phyloP scores from a whole-genome alignment of 345 rosid genomes.

The Bruguiera sexangula region DNA sequence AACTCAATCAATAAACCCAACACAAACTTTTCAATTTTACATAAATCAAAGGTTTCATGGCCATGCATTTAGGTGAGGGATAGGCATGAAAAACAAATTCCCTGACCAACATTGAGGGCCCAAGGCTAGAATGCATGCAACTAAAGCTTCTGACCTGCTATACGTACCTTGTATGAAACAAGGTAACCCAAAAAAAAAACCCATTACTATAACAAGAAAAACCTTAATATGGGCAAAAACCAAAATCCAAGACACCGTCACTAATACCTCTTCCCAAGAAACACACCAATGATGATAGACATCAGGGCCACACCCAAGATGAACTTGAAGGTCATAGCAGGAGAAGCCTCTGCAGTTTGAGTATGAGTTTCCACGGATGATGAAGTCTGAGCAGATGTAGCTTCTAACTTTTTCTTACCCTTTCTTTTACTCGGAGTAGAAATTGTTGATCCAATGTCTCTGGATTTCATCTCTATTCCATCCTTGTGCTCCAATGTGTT shows the following conservation, averaged over 20 bases:
- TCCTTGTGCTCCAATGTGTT: conserved; percentile 21
- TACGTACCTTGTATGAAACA: conserved; percentile 1
- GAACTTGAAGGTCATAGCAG: conserved; percentile 45
- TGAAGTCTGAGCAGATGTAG: conserved; percentile 36
- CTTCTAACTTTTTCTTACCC: conserved; percentile 69
- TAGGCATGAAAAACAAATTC: conserved; percentile 2
- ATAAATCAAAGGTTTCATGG: neutral
- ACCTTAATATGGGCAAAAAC: neutral
- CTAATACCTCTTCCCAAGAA: conserved; percentile 81
- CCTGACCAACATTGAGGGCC: conserved; percentile 13
- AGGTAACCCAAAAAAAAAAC: neutral
- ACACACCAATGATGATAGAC: conserved; percentile 66
- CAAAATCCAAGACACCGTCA: conserved; percentile 14
- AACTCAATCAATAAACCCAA: conserved; percentile 2
- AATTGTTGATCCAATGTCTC: conserved; percentile 56
- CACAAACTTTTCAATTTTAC: conserved; percentile 10
- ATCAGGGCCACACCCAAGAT: conserved; percentile 63
- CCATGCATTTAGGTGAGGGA: conserved; percentile 10
- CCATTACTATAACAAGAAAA: neutral
- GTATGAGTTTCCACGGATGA: conserved; percentile 33
- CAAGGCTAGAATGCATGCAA: neutral
- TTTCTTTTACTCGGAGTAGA: conserved; percentile 68
- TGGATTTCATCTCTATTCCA: conserved; percentile 56
- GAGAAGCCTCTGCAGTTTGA: conserved; percentile 34
- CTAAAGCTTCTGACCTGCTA: conserved; percentile 3